A percentile compares a stretch with the other conserved stretches of the same genome.
These are phyloP conservation scores for Galerina marginata DNA, from an alignment of 768 basidiomycete genomes.

Conservation along the genomic window DNA sequence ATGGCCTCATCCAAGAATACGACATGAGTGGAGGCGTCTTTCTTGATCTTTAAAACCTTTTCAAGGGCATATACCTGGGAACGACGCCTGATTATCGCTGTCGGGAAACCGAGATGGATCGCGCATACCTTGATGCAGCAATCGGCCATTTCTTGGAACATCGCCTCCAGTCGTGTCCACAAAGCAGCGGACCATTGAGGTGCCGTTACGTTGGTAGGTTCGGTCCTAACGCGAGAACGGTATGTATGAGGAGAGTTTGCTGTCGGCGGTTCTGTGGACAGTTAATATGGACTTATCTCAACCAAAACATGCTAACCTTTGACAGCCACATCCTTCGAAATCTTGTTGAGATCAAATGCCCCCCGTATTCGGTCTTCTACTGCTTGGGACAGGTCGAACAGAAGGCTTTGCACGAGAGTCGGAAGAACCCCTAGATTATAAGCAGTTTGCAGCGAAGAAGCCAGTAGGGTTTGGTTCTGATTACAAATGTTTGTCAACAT, in stretches of 20 bases:
- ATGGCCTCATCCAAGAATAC: slow-evolving; percentile 93
- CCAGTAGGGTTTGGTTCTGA: slow-evolving; percentile 89
- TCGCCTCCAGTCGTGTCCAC: slow-evolving; percentile 79
- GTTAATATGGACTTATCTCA: slow-evolving; percentile 15
- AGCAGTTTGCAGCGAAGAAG: slow-evolving; percentile 94
- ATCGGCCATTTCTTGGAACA: slow-evolving; percentile 88
- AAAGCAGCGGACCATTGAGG: slow-evolving; percentile 85
- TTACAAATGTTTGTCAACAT: neutral
- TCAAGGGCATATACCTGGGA: slow-evolving; percentile 90
- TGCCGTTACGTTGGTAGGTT: slow-evolving; percentile 87
- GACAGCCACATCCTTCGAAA: slow-evolving; percentile 83
- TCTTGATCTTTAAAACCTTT: slow-evolving; percentile 90
- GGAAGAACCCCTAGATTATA: slow-evolving; percentile 90
- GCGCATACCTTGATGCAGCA: slow-evolving; percentile 82
- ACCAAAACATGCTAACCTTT: slow-evolving; percentile 60
- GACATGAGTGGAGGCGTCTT: slow-evolving; percentile 74
- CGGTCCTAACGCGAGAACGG: slow-evolving; percentile 85
- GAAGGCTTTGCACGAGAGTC: slow-evolving; percentile 76
- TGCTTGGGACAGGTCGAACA: slow-evolving; percentile 80
- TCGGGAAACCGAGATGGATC: neutral
- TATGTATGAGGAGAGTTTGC: slow-evolving; percentile 50
- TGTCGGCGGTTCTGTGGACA: slow-evolving; percentile 19
- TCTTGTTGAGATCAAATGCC: slow-evolving; percentile 86
- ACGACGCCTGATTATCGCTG: neutral
- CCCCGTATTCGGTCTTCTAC: slow-evolving; percentile 81